Evolutionary conservation across 2,329 filamentous ascomycete genomes (phyloP), one percentile per base, ranked within the genome.

Genomic region (Clathrospora elynae): DNA sequence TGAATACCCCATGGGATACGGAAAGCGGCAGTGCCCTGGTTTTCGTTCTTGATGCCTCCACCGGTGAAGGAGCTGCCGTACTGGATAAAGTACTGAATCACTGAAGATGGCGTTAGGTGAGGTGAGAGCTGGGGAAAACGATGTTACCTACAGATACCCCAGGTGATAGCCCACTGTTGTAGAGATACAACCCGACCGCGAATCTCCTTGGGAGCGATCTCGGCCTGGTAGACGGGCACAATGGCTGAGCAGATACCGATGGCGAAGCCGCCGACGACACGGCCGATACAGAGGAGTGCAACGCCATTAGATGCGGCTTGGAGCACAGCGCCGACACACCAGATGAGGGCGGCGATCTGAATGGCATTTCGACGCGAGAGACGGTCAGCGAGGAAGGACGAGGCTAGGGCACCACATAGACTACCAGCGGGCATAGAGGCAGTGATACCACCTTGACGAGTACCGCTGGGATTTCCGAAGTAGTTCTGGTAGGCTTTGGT

Each of bases 161-260:
- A 85, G 2, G 83, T 86, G 29, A 88, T 87, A 18, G 82, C 83
- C 81, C 83, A 86, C 62, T 87, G 84, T 57, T 88, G 84, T 3
- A 86, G 70, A 2, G 78, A 79, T 11, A 87, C 80, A 2, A 86
- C 77, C 8, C 82, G 75, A 6, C 83, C 83, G 37, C 71, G 66
- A 20, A 73, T 73, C 11, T 70, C 61, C 44, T 71, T 71, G 10
- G 70, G 69, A 2, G 71, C 70, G 12, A 96, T 95, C 68, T 96
- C 91, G 30, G 90, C 92, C 67, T 96, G 90, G 67, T 95, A 96
- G 31, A 96, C 87, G 0, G 91, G 91, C 1, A 96, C 90, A 56
- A 96, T 95, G 33, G 90, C 92, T 0, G 90, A 95, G 32, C 95
- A 78, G 65, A 90, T 87, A 69, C 91, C 91, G 46, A 96, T 89